Percentiles rank a stretch among this genome's conserved stretches.
Conservation (phyloP, 2,329 filamentous ascomycete genomes). For the Intubia oerlemansii region DNA sequence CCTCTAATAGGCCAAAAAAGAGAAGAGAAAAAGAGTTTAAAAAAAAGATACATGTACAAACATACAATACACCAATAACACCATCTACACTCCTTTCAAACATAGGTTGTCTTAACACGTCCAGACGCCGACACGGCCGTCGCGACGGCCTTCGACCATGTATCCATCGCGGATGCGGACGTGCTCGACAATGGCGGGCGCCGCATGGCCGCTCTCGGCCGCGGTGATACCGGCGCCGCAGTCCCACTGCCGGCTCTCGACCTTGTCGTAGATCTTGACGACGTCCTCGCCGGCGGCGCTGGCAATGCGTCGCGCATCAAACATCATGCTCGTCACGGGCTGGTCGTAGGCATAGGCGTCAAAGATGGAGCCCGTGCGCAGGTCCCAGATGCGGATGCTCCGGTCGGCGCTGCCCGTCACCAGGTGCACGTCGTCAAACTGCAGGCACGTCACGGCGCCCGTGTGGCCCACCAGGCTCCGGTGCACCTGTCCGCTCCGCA, state of each 20-base stretch:
- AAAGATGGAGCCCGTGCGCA: conserved; percentile 83
- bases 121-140: conserved; percentile 84
- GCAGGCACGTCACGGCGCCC: conserved; percentile 77
- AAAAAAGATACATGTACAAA: neutral
- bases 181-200: conserved; percentile 51
- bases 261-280: conserved; percentile 96
- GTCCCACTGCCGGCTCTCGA: conserved; percentile 89
- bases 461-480: conserved; percentile 90
- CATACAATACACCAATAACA: neutral
- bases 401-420: conserved; percentile 85
- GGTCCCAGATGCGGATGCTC: conserved; percentile 97
- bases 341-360: conserved; percentile 93
- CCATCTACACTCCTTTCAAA: too few species aligned
- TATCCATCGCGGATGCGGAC: conserved; percentile 90
- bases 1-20: neutral
- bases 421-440: conserved; percentile 89
- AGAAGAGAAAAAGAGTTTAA: neutral
- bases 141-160: conserved; percentile 69
- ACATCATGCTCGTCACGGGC: conserved; percentile 90
- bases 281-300: conserved; percentile 80
- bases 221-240: conserved; percentile 66
- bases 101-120: conserved; percentile 30
- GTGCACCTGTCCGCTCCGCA: conserved; percentile 92
- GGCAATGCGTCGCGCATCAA: conserved; percentile 76
- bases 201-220: conserved; percentile 38